Percentiles rank a stretch among this genome's conserved stretches.
These are phyloP conservation scores for Candida peoriensis DNA, from an alignment of 805 yeast species.

Conservation along the genomic window DNA sequence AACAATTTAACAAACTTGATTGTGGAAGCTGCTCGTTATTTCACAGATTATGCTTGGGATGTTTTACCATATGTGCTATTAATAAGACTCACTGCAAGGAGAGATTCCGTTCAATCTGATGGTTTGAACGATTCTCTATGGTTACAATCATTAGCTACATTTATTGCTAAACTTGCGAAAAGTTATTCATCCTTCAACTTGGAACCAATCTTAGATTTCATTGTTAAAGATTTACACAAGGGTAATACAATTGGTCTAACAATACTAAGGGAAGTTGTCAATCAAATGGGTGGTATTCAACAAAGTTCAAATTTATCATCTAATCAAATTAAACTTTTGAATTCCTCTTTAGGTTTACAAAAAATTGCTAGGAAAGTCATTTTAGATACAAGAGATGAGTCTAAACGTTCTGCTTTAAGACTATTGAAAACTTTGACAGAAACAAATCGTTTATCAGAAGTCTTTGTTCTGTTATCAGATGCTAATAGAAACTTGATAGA, in stretches of 20 bases:
- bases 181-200: slow-evolving; percentile 53
- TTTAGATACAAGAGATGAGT: slow-evolving; percentile 42
- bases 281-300: slow-evolving; percentile 76
- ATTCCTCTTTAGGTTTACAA: slow-evolving; percentile 57
- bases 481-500: slow-evolving; percentile 36
- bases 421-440: slow-evolving; percentile 43
- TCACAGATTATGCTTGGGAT: slow-evolving; percentile 81
- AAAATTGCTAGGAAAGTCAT: slow-evolving; percentile 52
- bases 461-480: slow-evolving; percentile 59
- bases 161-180: slow-evolving; percentile 67
- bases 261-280: slow-evolving; percentile 61
- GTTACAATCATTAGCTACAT: slow-evolving; percentile 78
- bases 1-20: slow-evolving; percentile 78
- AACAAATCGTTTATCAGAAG: slow-evolving; percentile 47
- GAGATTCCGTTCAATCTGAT: slow-evolving; percentile 64
- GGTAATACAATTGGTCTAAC: slow-evolving; percentile 57
- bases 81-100: slow-evolving; percentile 59
- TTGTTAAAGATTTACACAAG: slow-evolving; percentile 57
- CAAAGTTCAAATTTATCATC: slow-evolving; percentile 61
- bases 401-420: slow-evolving; percentile 41
- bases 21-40: slow-evolving; percentile 71
- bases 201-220: slow-evolving; percentile 52
- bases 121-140: slow-evolving; percentile 80
- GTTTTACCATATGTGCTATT: slow-evolving; percentile 69
- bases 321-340: slow-evolving; percentile 59